These are phyloP conservation scores for Boletus sp. DNA, from an alignment of 768 basidiomycete genomes.

Conservation along the genomic window DNA sequence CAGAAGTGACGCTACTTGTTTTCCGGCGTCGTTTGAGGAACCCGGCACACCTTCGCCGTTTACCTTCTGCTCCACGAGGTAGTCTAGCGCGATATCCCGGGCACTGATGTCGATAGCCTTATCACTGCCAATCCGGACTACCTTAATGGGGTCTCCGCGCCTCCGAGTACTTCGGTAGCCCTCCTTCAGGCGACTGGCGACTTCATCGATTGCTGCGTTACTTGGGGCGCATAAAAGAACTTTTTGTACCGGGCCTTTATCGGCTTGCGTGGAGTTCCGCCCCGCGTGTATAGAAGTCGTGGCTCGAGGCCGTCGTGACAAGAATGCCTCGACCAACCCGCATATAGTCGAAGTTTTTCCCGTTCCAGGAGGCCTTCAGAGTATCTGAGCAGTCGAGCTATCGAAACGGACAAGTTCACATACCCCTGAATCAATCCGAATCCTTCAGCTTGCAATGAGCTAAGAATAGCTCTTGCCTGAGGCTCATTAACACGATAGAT, in stretches of 20 bases:
- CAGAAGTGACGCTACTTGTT: constrained; percentile 56
- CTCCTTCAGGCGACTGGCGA: constrained; percentile 81
- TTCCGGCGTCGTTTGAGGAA: constrained; percentile 49
- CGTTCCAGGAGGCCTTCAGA: constrained; percentile 86
- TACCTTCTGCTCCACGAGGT: constrained; percentile 75
- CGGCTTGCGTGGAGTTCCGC: constrained; percentile 35
- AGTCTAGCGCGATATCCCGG: constrained; percentile 84
- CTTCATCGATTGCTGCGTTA: constrained; percentile 98
- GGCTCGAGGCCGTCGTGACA: constrained; percentile 54
- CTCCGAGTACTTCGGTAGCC: constrained; percentile 62
- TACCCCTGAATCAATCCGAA: constrained; percentile 96
- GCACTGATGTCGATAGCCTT: constrained; percentile 72
- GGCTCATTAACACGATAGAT: constrained; percentile 84
- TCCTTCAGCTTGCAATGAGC: constrained; percentile 65
- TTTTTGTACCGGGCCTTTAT: constrained; percentile 54
- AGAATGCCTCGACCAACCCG: constrained; percentile 81
- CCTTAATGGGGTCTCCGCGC: constrained; percentile 56
- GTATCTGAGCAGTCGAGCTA: background rate
- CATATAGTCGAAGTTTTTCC: constrained; percentile 99
- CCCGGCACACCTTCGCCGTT: constrained; percentile 40
- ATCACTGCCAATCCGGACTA: constrained; percentile 87
- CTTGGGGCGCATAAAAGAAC: constrained; percentile 94
- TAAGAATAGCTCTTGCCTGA: constrained; percentile 85
- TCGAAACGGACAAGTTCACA: constrained; percentile 15
- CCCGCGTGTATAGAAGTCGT: constrained; percentile 52